These are phyloP conservation scores for Pisolithus sp. DNA, from an alignment of 768 basidiomycete species.

Conservation along the genomic window DNA sequence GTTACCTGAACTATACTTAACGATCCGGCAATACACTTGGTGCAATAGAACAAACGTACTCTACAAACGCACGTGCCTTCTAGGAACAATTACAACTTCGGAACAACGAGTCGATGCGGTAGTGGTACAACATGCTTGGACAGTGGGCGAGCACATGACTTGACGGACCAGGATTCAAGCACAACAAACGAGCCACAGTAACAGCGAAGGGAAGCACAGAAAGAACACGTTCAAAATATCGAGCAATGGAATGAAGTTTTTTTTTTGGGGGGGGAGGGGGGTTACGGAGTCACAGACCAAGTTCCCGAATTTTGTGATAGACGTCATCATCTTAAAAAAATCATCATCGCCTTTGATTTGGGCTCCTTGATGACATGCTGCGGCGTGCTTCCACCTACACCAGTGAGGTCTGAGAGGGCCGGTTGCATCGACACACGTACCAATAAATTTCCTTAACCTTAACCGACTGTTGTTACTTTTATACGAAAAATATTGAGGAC, in stretches of 20 bases:
- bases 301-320: conserved; percentile 20
- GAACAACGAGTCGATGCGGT: no score
- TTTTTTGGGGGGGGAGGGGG: no score
- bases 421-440: conserved; percentile 35
- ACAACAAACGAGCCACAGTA: no score
- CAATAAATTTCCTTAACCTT: conserved; percentile 74
- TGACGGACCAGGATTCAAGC: no score
- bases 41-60: no score
- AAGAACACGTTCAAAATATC: background rate
- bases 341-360: conserved; percentile 51
- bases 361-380: conserved; percentile 60
- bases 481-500: background rate
- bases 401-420: conserved; percentile 5
- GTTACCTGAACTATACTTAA: no score
- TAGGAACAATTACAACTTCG: no score
- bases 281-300: conserved; percentile 4
- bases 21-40: no score
- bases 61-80: no score
- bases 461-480: background rate
- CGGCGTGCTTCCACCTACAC: conserved; percentile 78
- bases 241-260: background rate
- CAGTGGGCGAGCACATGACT: no score
- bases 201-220: background rate
- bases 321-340: conserved; percentile 51
- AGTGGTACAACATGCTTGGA: no score